Conservation (phyloP, 2,329 filamentous ascomycete genomes). For the Penicillium sumatraense region DNA sequence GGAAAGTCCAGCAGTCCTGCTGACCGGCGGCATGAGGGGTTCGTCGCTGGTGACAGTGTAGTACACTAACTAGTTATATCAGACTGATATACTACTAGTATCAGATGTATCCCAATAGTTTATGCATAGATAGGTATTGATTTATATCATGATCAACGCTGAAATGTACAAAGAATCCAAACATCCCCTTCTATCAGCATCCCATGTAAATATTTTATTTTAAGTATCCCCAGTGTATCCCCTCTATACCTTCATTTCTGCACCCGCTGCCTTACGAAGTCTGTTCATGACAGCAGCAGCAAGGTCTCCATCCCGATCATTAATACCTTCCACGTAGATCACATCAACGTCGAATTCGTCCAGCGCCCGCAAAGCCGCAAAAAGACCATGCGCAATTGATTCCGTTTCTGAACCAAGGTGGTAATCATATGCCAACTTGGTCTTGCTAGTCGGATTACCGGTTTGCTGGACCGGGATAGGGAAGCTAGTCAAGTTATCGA, state of each 20-base stretch:
- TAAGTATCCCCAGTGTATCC: not conserved
- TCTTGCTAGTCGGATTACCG: constrained; percentile 19
- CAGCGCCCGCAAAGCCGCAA: constrained; percentile 82
- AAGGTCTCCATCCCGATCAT: constrained; percentile 72
- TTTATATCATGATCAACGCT: constrained; percentile 2
- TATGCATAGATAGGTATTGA: not conserved
- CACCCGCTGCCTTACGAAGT: constrained; percentile 73
- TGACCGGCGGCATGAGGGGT: no score
- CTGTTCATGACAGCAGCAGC: constrained; percentile 87
- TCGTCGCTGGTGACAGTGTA: no score
- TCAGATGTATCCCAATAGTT: no score
- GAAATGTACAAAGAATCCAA: constrained; percentile 3
- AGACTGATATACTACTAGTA: no score
- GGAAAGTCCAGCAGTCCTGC: constrained; percentile 4
- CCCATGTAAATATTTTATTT: not conserved
- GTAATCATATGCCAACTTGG: constrained; percentile 65
- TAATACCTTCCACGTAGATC: constrained; percentile 89
- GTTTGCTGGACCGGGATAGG: constrained; percentile 31
- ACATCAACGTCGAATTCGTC: constrained; percentile 78
- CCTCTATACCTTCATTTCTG: constrained; percentile 56
- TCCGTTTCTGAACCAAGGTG: constrained; percentile 71
- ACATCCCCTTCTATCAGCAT: constrained; percentile 7
- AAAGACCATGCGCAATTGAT: constrained; percentile 82
- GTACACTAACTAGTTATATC: no score
- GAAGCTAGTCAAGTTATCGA: constrained; percentile 34